phyloP scores from a whole-genome alignment of 768 basidiomycete genomes.

The Tulasnella sp. region DNA sequence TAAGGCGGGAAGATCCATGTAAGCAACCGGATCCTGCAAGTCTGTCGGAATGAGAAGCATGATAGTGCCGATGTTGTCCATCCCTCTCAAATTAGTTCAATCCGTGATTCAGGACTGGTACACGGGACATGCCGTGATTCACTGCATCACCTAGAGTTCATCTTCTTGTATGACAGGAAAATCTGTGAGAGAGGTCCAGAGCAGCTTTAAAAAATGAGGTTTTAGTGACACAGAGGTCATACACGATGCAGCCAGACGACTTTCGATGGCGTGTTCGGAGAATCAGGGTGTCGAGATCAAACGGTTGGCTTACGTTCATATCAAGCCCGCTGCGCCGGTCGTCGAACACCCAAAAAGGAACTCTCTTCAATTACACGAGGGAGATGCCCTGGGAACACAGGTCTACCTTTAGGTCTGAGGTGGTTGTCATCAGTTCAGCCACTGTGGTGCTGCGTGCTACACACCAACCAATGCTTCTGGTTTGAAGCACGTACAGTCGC shows the following conservation, averaged over 20 bases:
- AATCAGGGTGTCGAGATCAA: neutral
- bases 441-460: neutral
- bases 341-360: neutral
- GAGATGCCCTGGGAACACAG: neutral
- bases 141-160: neutral
- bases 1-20: neutral
- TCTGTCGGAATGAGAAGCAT: neutral
- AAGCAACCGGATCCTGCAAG: neutral
- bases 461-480: neutral
- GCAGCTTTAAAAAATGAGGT: neutral
- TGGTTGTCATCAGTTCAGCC: neutral
- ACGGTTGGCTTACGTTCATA: neutral
- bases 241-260: neutral
- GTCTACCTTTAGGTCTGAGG: neutral
- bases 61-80: neutral
- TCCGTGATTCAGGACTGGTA: neutral
- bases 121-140: neutral
- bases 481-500: neutral
- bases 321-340: neutral
- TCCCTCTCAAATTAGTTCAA: neutral
- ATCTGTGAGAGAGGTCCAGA: neutral
- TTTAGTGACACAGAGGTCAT: neutral
- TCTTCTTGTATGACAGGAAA: neutral
- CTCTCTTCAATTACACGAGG: neutral
- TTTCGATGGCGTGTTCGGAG: neutral